A percentile compares a stretch with the other conserved stretches of the same genome.
Evolutionary conservation across 2,329 filamentous ascomycete genomes (phyloP).

Genomic region (Aspergillus glaucus): DNA sequence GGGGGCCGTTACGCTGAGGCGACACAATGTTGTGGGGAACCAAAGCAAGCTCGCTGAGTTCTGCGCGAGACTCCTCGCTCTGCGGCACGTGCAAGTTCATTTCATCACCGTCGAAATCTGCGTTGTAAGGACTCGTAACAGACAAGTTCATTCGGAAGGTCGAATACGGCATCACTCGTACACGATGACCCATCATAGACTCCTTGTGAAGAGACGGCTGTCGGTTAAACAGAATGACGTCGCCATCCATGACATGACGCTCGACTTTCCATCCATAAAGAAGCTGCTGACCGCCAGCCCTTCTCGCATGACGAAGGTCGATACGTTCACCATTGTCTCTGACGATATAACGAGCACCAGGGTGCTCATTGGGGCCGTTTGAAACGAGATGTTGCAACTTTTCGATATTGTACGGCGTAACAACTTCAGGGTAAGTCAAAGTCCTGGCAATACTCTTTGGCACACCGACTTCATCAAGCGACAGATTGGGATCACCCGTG

Average conservation of each 20-base stretch:
- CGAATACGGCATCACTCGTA: constrained; percentile 97
- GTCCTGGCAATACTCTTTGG: constrained; percentile 88
- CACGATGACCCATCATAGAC: constrained; percentile 99
- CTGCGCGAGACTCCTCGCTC: constrained; percentile 90
- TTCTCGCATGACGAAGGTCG: constrained; percentile 87
- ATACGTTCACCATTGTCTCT: constrained; percentile 89
- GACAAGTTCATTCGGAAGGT: constrained; percentile 97
- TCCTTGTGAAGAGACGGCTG: constrained; percentile 99
- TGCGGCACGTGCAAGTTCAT: constrained; percentile 99
- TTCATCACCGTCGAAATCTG: constrained; percentile 99
- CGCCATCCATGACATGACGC: constrained; percentile 88
- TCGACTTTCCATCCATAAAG: constrained; percentile 99
- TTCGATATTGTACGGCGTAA: constrained; percentile 95
- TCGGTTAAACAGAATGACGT: constrained; percentile 99
- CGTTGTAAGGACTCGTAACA: constrained; percentile 97
- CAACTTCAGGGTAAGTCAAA: constrained; percentile 92
- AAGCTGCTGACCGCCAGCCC: constrained; percentile 70
- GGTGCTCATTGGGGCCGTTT: constrained; percentile 91
- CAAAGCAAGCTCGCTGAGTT: constrained; percentile 90
- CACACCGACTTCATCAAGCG: constrained; percentile 94
- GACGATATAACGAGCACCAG: constrained; percentile 94
- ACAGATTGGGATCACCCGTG: constrained; percentile 94
- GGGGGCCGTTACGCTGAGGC: constrained; percentile 87
- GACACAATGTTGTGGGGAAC: constrained; percentile 99
- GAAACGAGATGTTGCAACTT: constrained; percentile 83